Conservation (phyloP, 495 filamentous ascomycete genomes). For the Penicillium pulvis region DNA sequence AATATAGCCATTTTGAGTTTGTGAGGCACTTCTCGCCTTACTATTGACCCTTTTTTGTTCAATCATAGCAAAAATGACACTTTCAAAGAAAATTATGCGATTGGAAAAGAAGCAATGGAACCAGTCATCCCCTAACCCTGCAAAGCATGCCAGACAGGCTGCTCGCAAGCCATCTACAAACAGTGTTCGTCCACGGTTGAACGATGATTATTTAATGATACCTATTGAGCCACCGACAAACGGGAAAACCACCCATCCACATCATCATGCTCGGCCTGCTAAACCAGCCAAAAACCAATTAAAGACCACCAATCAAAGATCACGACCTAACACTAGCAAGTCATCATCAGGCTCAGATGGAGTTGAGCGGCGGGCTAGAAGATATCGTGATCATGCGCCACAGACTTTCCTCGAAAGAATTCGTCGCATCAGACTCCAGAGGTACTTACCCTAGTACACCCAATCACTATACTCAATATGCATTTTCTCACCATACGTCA, state of each 20-base stretch:
- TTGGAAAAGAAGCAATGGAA: not conserved
- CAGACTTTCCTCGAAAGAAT: conserved; percentile 42
- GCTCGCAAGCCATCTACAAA: not conserved
- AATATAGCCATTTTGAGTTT: too few species aligned
- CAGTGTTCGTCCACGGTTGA: not conserved
- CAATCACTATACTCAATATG: not conserved
- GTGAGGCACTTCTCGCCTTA: too few species aligned
- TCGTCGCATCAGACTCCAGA: conserved; percentile 33
- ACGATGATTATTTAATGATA: conserved; percentile 1
- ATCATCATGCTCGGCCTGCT: not conserved
- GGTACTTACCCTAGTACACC: not conserved
- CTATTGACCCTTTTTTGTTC: too few species aligned
- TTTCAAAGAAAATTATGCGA: not conserved
- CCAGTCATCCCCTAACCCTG: too few species aligned
- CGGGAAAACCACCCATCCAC: not conserved
- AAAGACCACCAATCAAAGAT: not conserved
- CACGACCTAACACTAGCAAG: not conserved
- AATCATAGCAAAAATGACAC: too few species aligned
- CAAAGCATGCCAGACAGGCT: not conserved
- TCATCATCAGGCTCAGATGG: not conserved
- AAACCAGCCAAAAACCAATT: not conserved
- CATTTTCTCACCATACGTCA: conserved; percentile 16
- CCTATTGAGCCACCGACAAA: not conserved
- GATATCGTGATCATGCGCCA: conserved; percentile 43
- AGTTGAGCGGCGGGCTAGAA: conserved; percentile 42